Evolutionary conservation across 106 monocot species (phyloP).

Genomic region (Phalaenopsis equestris): DNA sequence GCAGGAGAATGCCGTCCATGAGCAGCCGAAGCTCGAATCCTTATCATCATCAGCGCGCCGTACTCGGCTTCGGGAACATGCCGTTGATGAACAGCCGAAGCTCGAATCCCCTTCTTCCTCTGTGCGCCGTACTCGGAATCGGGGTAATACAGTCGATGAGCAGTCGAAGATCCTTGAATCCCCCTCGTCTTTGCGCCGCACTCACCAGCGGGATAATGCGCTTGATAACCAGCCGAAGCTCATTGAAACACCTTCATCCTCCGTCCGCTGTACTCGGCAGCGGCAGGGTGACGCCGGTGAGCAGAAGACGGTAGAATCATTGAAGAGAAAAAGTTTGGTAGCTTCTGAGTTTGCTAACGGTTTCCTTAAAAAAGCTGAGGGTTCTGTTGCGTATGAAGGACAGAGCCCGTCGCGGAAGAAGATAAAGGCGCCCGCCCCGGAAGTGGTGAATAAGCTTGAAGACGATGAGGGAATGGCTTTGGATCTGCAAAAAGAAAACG

Average conservation of each 20-base stretch:
- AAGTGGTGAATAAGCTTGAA: background rate
- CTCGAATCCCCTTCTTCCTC: background rate
- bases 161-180: background rate
- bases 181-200: background rate
- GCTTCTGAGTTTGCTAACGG: background rate
- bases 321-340: background rate
- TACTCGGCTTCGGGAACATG: background rate
- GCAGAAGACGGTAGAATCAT: background rate
- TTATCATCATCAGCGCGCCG: background rate
- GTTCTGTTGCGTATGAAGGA: background rate
- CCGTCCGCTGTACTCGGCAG: background rate
- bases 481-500: background rate
- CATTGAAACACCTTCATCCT: background rate
- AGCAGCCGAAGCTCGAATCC: background rate
- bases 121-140: background rate
- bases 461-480: background rate
- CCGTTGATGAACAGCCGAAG: background rate
- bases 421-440: background rate
- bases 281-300: background rate
- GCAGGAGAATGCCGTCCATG: background rate
- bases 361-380: background rate
- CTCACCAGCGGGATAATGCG: background rate
- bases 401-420: slow-evolving; percentile 5
- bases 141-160: background rate
- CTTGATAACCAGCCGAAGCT: background rate